Base-by-base conservation (phyloP, 2,329 filamentous ascomycete species). In the Dendrostoma leiphaemia region DNA sequence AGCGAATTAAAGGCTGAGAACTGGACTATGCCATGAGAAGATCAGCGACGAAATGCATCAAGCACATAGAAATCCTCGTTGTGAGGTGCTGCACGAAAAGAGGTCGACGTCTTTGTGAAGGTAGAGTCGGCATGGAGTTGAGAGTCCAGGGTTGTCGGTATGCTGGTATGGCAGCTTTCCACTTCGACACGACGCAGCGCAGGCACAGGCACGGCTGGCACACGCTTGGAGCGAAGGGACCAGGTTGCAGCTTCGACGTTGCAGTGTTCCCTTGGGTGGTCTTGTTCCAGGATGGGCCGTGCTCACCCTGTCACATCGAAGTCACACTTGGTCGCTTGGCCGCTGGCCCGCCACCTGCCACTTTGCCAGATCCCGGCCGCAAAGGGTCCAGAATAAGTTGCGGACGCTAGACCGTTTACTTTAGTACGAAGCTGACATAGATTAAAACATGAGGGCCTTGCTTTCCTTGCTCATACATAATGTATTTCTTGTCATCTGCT, bases 181-280 rank as follows among this genome's bases (percentile, higher is more conserved):
- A 24, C 19, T 28, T 45, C 45, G 38, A 41, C 38, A 41, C 38
- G 23, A 40, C 37, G 24, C 37, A 12, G n/a, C n/a, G n/a, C n/a
- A n/a, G n/a, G n/a, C n/a, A n/a, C n/a, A n/a, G n/a, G n/a, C 29
- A 38, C 46, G 26, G 37, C 6, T 38, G 17, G 35, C 15, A 10
- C 35, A 17, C 35, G 21, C n/a, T 17, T 38, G 35, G 13, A 38
- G 23, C 45, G 35, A 54, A 54, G 54, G 54, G 54, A 57, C 54
- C 54, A 57, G 54, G 54, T 57, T 54, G 54, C 54, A 57, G 54
- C 46, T 57, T 32, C 26, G 24, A 32, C 31, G 44, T 34, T 21
- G 5, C 26, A n/a, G 12, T 15, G 44, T 34, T 21, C 17, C 29
- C 17, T 6, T 15, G n/a, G n/a, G n/a, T n/a, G n/a, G n/a, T n/a